Evolutionary conservation across 139 green algal genomes (phyloP).

Genomic region (Asterochloris sp.): DNA sequence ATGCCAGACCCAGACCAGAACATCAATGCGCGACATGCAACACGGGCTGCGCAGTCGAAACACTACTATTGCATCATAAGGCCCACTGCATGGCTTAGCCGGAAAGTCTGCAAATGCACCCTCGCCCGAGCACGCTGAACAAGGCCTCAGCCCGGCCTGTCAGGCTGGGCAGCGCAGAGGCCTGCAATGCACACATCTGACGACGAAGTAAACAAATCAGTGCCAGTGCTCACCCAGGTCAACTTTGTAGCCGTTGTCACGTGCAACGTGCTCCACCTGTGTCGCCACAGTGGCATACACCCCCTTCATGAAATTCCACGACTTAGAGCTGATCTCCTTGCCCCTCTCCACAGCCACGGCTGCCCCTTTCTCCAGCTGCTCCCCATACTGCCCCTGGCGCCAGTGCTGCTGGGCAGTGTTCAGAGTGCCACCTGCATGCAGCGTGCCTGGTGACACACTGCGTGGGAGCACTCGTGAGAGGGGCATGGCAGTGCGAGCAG

Average conservation of each 20-base stretch:
- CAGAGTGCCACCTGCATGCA: too few relatives aligned
- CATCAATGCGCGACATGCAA: too few relatives aligned
- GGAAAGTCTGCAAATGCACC: not conserved
- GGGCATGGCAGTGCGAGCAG: too few relatives aligned
- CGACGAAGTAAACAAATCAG: not conserved
- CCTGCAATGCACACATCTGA: not conserved
- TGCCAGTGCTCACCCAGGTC: slow-evolving; percentile 41
- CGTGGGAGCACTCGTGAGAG: too few relatives aligned
- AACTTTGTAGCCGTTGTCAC: slow-evolving; percentile 43
- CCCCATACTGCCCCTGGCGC: not conserved
- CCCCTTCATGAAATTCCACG: slow-evolving; percentile 44
- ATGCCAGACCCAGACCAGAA: too few relatives aligned
- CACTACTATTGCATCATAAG: not conserved
- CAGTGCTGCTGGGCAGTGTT: too few relatives aligned
- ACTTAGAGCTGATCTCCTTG: slow-evolving; percentile 43
- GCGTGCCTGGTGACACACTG: too few relatives aligned
- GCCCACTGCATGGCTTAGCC: not conserved
- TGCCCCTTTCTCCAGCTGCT: slow-evolving; percentile 14
- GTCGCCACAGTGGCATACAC: slow-evolving; percentile 39
- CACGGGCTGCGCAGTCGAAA: too few relatives aligned
- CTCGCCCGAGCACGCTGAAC: not conserved
- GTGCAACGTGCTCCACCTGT: slow-evolving; percentile 36
- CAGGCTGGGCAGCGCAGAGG: not conserved
- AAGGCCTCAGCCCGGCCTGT: not conserved
- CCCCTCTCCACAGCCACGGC: slow-evolving; percentile 37